Base-by-base conservation (phyloP, 371 early-diverging fungal species). In the Zopfochytrium polystomum region DNA sequence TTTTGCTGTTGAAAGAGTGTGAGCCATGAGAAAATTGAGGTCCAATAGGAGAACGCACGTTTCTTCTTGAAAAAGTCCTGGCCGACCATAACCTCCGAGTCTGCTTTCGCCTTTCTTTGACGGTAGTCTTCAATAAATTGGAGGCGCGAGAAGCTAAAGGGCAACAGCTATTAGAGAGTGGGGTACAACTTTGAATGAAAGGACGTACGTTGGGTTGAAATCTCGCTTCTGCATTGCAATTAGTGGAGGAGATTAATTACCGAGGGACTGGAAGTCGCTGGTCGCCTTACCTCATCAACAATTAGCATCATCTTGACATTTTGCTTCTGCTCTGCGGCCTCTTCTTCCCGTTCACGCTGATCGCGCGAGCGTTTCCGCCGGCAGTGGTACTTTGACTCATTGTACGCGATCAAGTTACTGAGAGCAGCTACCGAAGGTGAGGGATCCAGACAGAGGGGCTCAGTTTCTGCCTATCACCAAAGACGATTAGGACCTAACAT, bases 101-200 rank as follows among this genome's bases (percentile, higher is more conserved):
- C 74, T 2, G 66, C 69, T 42, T 33, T 30, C 1, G 46, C 42
- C 49, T 75, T 74, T 55, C 68, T 66, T 34, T 66, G 58, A 3
- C 71, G 57, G 66, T 68, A 77, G 29, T 77, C 75, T 48, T 79
- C 77, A 27, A 79, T 59, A 61, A 73, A 74, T 5, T 58, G 13
- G 18, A 68, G 53, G 43, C 57, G 63, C 13, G 52, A 26, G 52
- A 73, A 78, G n/a, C 75, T 68, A 47, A 57, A 60, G 34, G 61
- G 54, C 3, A 11, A 29, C 9, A 22, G 49, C 22, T 15, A 22
- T 57, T n/a, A 29, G 56, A 43, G 25, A 29, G 22, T 50, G 2
- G 23, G 23, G 49, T 23, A n/a, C 35, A 42, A 42, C 31, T 32
- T 54, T 3, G 25, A 45, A 18, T 3, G 11, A 13, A 42, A 35